Percentiles rank a stretch among this genome's conserved stretches.
phyloP scores from a whole-genome alignment of 2,329 filamentous ascomycete genomes.

The Penicillium sp. region DNA sequence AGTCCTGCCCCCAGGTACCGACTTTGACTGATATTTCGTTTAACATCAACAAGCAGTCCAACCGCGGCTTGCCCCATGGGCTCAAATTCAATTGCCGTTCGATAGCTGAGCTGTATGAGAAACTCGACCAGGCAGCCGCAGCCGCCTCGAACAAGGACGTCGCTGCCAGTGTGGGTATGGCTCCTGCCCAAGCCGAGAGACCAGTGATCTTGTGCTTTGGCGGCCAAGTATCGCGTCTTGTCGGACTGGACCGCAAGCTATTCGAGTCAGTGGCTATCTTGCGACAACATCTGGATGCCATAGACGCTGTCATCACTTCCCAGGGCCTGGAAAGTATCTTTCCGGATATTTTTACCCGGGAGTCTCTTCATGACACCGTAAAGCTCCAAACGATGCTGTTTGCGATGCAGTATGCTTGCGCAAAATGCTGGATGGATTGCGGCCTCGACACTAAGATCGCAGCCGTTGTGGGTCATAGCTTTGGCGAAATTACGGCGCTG shows the following conservation, averaged over 20 bases:
- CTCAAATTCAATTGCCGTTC: too few species aligned
- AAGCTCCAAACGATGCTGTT: constrained; percentile 38
- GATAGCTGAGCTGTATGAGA: too few species aligned
- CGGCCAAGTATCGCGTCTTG: constrained; percentile 36
- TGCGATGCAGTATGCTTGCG: constrained; percentile 36
- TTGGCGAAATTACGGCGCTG: constrained; percentile 35
- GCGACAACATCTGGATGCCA: constrained; percentile 34
- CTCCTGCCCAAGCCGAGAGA: background rate
- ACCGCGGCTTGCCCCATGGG: too few species aligned
- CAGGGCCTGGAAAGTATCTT: constrained; percentile 36
- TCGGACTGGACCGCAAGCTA: constrained; percentile 27
- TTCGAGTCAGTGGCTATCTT: constrained; percentile 31
- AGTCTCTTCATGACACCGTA: constrained; percentile 18
- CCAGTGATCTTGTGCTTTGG: constrained; percentile 41
- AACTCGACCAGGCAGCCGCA: too few species aligned
- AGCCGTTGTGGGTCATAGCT: constrained; percentile 34
- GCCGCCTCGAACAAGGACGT: too few species aligned
- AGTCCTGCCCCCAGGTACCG: background rate
- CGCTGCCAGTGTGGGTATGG: background rate
- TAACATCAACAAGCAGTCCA: too few species aligned
- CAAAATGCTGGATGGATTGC: constrained; percentile 36
- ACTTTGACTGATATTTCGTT: constrained; percentile 28
- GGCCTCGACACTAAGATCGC: constrained; percentile 27
- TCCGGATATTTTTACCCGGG: constrained; percentile 29
- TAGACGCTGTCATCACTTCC: constrained; percentile 24